Percentiles rank a stretch among this genome's conserved stretches.
phyloP scores from a whole-genome alignment of 2,329 filamentous ascomycete genomes.

The Calycina herbarum region DNA sequence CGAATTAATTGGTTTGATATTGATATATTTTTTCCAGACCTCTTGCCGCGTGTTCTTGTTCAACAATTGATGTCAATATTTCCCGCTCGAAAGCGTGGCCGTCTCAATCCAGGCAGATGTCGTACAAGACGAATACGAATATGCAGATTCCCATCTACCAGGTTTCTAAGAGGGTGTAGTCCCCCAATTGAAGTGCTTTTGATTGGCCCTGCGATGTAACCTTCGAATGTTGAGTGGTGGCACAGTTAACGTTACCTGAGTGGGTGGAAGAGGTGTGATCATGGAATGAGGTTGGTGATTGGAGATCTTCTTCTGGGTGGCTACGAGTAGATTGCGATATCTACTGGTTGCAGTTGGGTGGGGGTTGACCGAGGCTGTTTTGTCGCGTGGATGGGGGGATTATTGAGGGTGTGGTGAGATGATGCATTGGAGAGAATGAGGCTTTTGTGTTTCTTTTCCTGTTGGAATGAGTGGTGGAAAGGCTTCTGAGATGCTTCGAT shows the following conservation, averaged over 20 bases:
- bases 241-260: not conserved
- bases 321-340: not conserved
- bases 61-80: too few relatives aligned
- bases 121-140: too few relatives aligned
- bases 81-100: too few relatives aligned
- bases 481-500: not conserved
- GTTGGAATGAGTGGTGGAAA: not conserved
- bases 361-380: not conserved
- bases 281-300: not conserved
- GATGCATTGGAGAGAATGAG: not conserved
- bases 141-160: too few relatives aligned
- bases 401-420: not conserved
- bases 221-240: not conserved
- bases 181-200: not conserved
- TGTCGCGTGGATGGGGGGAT: not conserved
- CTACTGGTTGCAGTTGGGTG: not conserved
- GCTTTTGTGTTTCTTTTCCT: not conserved
- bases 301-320: not conserved
- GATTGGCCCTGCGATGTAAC: not conserved
- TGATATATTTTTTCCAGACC: not conserved
- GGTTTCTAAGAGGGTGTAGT: not conserved
- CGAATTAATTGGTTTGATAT: slow-evolving; percentile 9
- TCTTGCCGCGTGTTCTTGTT: too few relatives aligned
- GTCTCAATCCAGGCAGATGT: too few relatives aligned
- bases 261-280: not conserved